A percentile compares a stretch with the other conserved stretches of the same genome.
These are phyloP conservation scores for Lathyrus tuberosus DNA, from an alignment of 306 rosid genomes.

Conservation along the genomic window DNA sequence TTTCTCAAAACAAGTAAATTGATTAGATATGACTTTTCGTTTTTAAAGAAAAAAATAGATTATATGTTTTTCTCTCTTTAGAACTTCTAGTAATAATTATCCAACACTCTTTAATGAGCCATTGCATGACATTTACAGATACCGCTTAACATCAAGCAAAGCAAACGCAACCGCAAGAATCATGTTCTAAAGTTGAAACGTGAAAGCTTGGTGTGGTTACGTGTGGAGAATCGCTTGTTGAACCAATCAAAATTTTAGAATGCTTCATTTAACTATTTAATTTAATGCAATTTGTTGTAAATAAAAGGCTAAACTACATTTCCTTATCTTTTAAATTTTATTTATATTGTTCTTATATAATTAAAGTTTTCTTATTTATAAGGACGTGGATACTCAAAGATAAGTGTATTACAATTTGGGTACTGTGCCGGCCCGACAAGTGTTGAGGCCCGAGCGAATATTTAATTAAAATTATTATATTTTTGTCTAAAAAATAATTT, in stretches of 20 bases:
- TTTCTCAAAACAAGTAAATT: too few relatives aligned
- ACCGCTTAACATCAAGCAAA: background rate
- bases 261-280: background rate
- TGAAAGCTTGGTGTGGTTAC: constrained; percentile 7
- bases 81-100: background rate
- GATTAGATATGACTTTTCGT: background rate
- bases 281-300: background rate
- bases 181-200: constrained; percentile 9
- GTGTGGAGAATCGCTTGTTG: constrained; percentile 25
- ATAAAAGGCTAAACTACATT: background rate
- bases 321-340: too few relatives aligned
- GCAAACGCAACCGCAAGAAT: background rate
- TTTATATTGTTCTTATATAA: too few relatives aligned
- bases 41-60: background rate
- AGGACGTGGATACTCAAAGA: too few relatives aligned
- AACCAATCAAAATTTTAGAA: constrained; percentile 12
- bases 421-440: too few relatives aligned
- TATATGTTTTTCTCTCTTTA: background rate
- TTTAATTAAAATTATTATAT: too few relatives aligned
- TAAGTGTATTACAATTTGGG: too few relatives aligned
- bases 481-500: too few relatives aligned
- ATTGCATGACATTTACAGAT: background rate
- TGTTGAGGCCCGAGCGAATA: too few relatives aligned
- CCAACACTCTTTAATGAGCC: background rate
- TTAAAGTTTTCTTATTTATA: too few relatives aligned